Evolutionary conservation across 495 filamentous ascomycete genomes (phyloP), one percentile per base, ranked within the genome.

Genomic region (Annulohypoxylon stygium): DNA sequence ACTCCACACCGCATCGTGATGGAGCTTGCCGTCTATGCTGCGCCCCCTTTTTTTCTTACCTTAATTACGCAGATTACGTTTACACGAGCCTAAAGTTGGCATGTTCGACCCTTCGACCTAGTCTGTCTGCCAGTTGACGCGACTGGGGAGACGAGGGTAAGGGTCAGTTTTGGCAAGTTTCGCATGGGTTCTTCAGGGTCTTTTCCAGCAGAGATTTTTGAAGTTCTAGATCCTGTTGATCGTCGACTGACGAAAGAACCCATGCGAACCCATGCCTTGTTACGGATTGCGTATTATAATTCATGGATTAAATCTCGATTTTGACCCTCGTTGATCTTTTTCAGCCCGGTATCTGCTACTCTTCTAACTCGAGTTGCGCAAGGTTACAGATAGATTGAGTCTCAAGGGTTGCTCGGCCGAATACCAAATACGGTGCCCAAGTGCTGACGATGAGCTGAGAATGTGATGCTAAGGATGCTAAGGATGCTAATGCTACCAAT

Each of bases 271-370:
- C 9, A 39, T 9, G 36, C 9, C 3, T 3, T 23, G 3, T 66
- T 48, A 58, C 3, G 18, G 8, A 8, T 66, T 34, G 25, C 33
- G 4, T 43, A 18, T 26, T 65, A 65, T 65, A 12, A 37, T 43
- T 43, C 69, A 71, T 66, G 69, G 69, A 67, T 63, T 61, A 30
- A 33, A 67, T 67, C 69, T 67, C 62, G 63, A 58, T 51, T 30
- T 59, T 36, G 14, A 36, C 45, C 26, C 16, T 23, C 30, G 25
- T 45, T 61, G 54, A 47, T 61, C 54, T 65, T 53, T 4, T 20
- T 43, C 16, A 39, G 20, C 48, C 33, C 10, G 25, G 12, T 33
- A 10, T 20, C 18, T 20, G 8, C 48, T 18, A 51, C 18, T 16
- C n/a, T 26, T 51, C 48, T 30, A 14, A 51, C 8, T 25, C 25